Evolutionary conservation across 495 filamentous ascomycete genomes (phyloP), one percentile per base, ranked within the genome.

Genomic region (Aspergillus olivimuriae): DNA sequence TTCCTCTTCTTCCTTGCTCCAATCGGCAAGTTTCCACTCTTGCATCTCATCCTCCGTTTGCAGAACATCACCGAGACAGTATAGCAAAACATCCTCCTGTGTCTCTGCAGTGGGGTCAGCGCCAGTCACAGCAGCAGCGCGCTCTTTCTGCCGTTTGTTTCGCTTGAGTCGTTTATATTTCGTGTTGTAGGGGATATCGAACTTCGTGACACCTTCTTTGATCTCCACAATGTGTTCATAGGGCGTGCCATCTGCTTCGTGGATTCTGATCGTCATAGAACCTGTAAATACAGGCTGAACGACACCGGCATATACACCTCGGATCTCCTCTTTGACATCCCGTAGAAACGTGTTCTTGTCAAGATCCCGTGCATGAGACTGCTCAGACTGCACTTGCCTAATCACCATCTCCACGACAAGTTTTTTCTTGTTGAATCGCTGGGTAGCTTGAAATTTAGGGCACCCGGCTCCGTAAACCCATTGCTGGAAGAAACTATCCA

Each of bases 181-280:
- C 0, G 92, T 99, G 56, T 97, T 97, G 56, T 99, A 99, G 11
- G 91, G 89, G 44, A 99, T 96, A 35, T 95, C 89, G 44, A 96
- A 83, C 44, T 80, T 84, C 5, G 82, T 85, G 30, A 77, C 72
- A 6, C 81, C 80, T 43, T 95, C 89, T 51, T 87, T 89, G 58
- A 99, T 94, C 43, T 95, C 86, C 19, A 95, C 86, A 51, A 95
- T 94, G 57, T 99, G 92, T 63, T 99, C 92, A 60, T 99, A 99
- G 16, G 92, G 92, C 2, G 94, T 97, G 12, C 92, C 92, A 58
- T 99, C 94, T 19, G 92, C 94, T 66, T 99, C 92, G 68, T 99
- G 92, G 48, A 99, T 96, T 34, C 94, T 78, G 51, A 99, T 86
- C 0, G 92, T 97, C 85, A 97, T 94, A 0, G 94, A 91, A 1